Evolutionary conservation across 768 basidiomycete species (phyloP), one percentile per base, ranked within the genome.

Genomic region (Melanogaster broomeanus): DNA sequence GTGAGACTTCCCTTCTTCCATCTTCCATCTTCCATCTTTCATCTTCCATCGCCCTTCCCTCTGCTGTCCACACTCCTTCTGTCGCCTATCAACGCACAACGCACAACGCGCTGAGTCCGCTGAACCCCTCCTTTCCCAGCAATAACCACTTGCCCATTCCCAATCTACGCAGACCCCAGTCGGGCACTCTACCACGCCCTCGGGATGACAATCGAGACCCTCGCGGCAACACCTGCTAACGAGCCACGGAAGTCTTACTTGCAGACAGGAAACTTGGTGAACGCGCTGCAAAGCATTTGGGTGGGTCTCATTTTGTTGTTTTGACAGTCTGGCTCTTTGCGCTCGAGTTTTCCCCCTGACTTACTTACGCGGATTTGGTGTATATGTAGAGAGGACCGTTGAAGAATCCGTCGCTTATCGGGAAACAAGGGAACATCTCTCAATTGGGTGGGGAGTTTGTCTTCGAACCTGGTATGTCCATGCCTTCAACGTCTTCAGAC

Each of bases 391-490:
- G 64, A 31, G 74, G 76, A 22, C 71, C 75, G 2, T 28, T 82
- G 10, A 75, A 72, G 62, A 63, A 77, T 31, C 77, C 78, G 0
- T 57, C 56, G 1, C 66, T 77, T 16, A 69, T 82, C n/a, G 84
- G 83, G 0, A 84, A 83, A 60, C 79, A 83, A 49, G 85, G 84
- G 0, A 81, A 84, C 44, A 58, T 80, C n/a, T 74, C 77, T 0
- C 84, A 87, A 60, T 66, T 84, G 0, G 84, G 84, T 5, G 84
- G 83, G 3, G 84, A 87, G 22, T 85, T 85, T 46, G 64, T 87
- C 12, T 70, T 86, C 43, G 81, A 80, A 19, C 80, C 82, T 18
- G 82, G 82, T 82, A 55, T 28, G 70, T 57, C 27, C 9, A 41
- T 42, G 9, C 34, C n/a, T 2, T 6, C 4, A 15, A 27, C 8